These are phyloP conservation scores for Suillus luteus DNA, from an alignment of 768 basidiomycete species.

Conservation along the genomic window DNA sequence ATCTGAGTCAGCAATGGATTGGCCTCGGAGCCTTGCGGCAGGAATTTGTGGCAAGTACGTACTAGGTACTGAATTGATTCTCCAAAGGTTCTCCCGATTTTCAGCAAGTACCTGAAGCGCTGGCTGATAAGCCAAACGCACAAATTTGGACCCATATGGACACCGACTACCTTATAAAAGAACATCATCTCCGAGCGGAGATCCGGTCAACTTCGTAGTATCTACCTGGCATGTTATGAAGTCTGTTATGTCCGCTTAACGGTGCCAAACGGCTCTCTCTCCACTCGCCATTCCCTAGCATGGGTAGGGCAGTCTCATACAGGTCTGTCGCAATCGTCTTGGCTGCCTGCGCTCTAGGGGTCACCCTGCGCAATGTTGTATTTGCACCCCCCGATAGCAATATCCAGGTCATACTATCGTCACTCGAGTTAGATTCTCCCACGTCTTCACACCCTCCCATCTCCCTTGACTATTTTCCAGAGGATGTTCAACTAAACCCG, in stretches of 20 bases:
- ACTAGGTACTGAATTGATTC: not conserved
- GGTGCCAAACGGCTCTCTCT: not conserved
- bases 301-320: constrained; percentile 2
- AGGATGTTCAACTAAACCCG: not conserved
- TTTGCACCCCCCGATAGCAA: not conserved
- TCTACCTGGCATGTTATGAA: not conserved
- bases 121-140: not conserved
- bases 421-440: not conserved
- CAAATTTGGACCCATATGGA: not conserved
- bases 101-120: not conserved
- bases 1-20: not conserved
- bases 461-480: not conserved
- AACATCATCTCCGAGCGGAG: not conserved
- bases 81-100: not conserved
- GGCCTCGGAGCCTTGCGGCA: not conserved
- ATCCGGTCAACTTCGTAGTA: not conserved
- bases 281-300: not conserved
- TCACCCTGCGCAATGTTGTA: constrained; percentile 4
- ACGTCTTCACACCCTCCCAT: not conserved
- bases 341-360: not conserved
- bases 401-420: not conserved
- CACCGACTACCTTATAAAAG: not conserved
- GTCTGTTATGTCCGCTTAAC: not conserved
- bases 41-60: not conserved
- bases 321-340: constrained; percentile 4